Percentiles rank a stretch among this genome's conserved stretches.
phyloP scores from a whole-genome alignment of 2,329 filamentous ascomycete species.

The Macrophomina tecta region DNA sequence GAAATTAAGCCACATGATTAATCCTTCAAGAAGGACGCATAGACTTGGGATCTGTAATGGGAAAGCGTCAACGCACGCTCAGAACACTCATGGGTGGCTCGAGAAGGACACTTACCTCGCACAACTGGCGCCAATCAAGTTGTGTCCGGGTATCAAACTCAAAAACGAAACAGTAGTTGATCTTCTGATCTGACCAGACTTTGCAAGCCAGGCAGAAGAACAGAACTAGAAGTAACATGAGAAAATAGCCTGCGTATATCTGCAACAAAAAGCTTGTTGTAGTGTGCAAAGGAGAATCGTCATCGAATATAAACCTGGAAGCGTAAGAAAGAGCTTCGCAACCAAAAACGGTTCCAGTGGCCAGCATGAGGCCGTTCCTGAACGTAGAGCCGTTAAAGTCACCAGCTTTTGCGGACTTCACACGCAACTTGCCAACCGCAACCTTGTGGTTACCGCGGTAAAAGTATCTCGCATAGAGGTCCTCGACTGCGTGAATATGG shows the following conservation, averaged over 20 bases:
- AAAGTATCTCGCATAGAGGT: slow-evolving; percentile 93
- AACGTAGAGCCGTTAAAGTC: slow-evolving; percentile 66
- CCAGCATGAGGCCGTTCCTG: slow-evolving; percentile 58
- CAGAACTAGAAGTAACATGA: slow-evolving; percentile 78
- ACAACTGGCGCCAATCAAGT: slow-evolving; percentile 86
- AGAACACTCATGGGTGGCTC: slow-evolving; percentile 39
- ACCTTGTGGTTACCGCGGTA: slow-evolving; percentile 92
- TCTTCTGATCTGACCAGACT: slow-evolving; percentile 80
- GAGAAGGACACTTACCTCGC: slow-evolving; percentile 60
- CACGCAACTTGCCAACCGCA: slow-evolving; percentile 83
- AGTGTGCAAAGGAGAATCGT: slow-evolving; percentile 34
- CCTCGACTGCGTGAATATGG: slow-evolving; percentile 81
- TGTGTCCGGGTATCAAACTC: slow-evolving; percentile 89
- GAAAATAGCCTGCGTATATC: slow-evolving; percentile 86
- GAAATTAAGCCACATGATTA: slow-evolving; percentile 92
- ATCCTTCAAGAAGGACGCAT: slow-evolving; percentile 75
- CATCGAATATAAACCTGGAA: slow-evolving; percentile 37
- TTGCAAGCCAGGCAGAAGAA: slow-evolving; percentile 87
- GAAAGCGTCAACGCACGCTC: slow-evolving; percentile 65
- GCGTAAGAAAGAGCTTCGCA: slow-evolving; percentile 52
- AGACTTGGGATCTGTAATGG: slow-evolving; percentile 74
- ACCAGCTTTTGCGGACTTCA: slow-evolving; percentile 65
- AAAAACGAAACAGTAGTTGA: slow-evolving; percentile 97
- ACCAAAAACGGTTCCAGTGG: slow-evolving; percentile 51
- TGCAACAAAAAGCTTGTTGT: slow-evolving; percentile 66